Conservation (phyloP, 2,329 filamentous ascomycete species). For the Penicillium frequentans region DNA sequence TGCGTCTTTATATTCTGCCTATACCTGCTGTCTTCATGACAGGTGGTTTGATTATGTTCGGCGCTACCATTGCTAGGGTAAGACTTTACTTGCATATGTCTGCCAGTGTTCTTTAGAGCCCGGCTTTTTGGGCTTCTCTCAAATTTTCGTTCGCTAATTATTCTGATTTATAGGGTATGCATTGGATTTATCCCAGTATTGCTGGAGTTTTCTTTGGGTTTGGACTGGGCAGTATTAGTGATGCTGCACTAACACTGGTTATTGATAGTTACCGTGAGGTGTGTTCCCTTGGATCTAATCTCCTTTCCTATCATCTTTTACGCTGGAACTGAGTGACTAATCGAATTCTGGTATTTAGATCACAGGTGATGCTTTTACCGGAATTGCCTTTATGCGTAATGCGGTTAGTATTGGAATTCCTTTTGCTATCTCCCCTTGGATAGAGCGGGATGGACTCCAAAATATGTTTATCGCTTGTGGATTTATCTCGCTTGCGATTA, state of each 20-base stretch:
- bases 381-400: slow-evolving; percentile 33
- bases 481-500: slow-evolving; percentile 24
- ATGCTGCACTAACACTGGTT: slow-evolving; percentile 24
- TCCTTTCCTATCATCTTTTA: background rate
- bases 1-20: slow-evolving; percentile 42
- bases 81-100: slow-evolving; percentile 5
- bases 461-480: slow-evolving; percentile 31
- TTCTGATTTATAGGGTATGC: slow-evolving; percentile 37
- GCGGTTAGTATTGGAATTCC: slow-evolving; percentile 32
- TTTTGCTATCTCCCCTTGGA: slow-evolving; percentile 33
- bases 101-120: background rate
- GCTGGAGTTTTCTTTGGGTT: slow-evolving; percentile 41
- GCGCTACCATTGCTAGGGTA: slow-evolving; percentile 37
- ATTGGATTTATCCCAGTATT: slow-evolving; percentile 44
- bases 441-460: slow-evolving; percentile 21
- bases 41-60: slow-evolving; percentile 46
- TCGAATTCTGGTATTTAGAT: slow-evolving; percentile 7
- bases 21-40: slow-evolving; percentile 42
- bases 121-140: too few species aligned
- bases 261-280: slow-evolving; percentile 38
- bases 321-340: background rate
- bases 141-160: background rate
- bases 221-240: slow-evolving; percentile 41
- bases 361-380: slow-evolving; percentile 30
- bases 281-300: background rate